Evolutionary conservation across 2,329 filamentous ascomycete species (phyloP), one percentile per base, ranked within the genome.

Genomic region (Rutstroemia sp.): DNA sequence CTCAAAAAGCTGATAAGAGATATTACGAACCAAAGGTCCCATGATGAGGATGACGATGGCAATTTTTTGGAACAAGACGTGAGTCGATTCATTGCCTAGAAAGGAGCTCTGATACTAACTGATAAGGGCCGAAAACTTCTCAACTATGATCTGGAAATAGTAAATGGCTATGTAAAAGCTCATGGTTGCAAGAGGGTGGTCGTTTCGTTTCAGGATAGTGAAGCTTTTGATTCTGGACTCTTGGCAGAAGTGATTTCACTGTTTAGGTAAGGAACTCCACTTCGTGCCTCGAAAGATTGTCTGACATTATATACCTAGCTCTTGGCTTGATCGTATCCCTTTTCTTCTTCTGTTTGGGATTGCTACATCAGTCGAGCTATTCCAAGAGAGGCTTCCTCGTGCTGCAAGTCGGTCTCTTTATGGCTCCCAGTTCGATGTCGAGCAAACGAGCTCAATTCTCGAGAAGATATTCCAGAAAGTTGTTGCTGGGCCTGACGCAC

Each of bases 331-430:
- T 61, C 84, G 87, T 23, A 87, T 94, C 48, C 86, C 86, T 0
- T 91, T 94, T 61, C 81, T 87, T 1, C 75, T 91, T 1, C 74
- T 95, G 1, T 88, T 94, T 64, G 89, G 88, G 44, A 81, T 95
- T 55, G 89, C 88, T 27, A 94, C 89, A 0, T 92, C 88, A 1
- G 81, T 91, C 37, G 88, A 92, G 61, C 81, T 89, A 37, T 85
- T 94, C 58, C 86, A 91, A 67, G 84, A 87, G 51, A 80, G 89
- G 16, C 73, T 94, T 17, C 77, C 88, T 27, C 86, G 86, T 66
- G 80, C 80, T 14, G 84, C 86, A 1, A 82, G 86, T 59, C 82
- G 83, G 49, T 79, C 79, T 58, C 76, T 94, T 1, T 76, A 85
- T 51, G 88, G 88, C 5, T 78, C 80, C 19, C 83, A 89, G 61